Base-by-base conservation (phyloP, 2,329 filamentous ascomycete genomes). In the Colletotrichum lindemuthianum region DNA sequence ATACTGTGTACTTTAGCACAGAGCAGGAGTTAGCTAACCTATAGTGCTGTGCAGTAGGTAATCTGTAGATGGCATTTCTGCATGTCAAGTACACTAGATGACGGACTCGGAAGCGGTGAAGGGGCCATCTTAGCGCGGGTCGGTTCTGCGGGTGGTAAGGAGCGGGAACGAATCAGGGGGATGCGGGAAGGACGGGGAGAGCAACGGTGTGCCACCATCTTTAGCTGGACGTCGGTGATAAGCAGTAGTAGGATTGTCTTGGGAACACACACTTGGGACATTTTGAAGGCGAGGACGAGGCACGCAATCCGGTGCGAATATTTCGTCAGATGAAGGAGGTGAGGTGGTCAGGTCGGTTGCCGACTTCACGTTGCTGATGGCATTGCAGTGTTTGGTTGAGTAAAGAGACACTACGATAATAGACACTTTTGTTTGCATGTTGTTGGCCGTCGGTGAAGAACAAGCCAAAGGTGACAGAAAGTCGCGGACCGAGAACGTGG, bases 151-250 rank as follows among this genome's bases (percentile, higher is more conserved):
- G 50, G 57, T 55, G 39, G 33, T 39, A 51, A 65, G 32, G 33
- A 41, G 50, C 44, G 57, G 61, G 50, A 61, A 15, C 57, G 47
- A 65, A 61, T 65, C 50, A 61, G 16, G 15, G n/a, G 37, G 56
- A 39, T 36, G 60, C 49, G 55, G 50, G 40, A 48, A 48, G 34
- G 49, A 59, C 16, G 56, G 41, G 49, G 56, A 44, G 53, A 15
- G 49, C 15, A 49, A 41, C 33, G 60, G 48, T 48, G 47, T 58
- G 53, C 36, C 24, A 44, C 44, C 24, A 24, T 24, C 24, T 24
- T 24, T 24, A 24, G 24, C 24, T 24, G 24, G 5, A 24, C 24
- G 24, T 24, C 24, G 4, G 24, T 24, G 24, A 24, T 24, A 5
- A 24, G 24, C 24, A 24, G 24, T 24, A 24, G 24, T 24, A 24